Conservation (phyloP, 164 flowering plant species). For the Chloranthus sessilifolius region DNA sequence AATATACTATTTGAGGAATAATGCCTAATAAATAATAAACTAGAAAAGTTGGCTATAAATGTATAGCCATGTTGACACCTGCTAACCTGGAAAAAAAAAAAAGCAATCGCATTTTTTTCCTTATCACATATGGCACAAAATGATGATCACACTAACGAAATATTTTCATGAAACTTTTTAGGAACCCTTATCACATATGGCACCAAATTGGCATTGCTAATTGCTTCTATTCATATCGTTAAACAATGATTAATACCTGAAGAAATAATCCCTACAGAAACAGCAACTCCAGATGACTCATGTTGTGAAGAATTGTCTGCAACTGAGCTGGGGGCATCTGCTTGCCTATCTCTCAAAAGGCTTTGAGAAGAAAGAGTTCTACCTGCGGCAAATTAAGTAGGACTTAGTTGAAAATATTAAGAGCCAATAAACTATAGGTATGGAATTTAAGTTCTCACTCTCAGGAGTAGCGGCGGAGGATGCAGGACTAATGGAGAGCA, state of each 20-base stretch:
- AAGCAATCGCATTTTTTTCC: too few species aligned
- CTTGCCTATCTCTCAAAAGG: slow-evolving; percentile 21
- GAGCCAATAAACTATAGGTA: slow-evolving; percentile 1
- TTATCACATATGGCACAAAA: too few species aligned
- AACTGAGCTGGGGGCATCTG: slow-evolving; percentile 21
- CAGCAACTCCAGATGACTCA: slow-evolving; percentile 46
- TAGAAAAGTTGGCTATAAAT: too few species aligned
- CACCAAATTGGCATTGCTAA: too few species aligned
- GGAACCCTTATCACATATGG: too few species aligned
- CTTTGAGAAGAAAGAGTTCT: slow-evolving; percentile 24
- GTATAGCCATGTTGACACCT: too few species aligned
- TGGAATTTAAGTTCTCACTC: slow-evolving; percentile 23
- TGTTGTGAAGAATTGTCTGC: slow-evolving; percentile 26
- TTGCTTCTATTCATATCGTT: too few species aligned
- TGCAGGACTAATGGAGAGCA: slow-evolving; percentile 18
- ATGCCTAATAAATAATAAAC: too few species aligned
- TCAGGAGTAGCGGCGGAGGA: slow-evolving; percentile 31
- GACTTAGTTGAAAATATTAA: slow-evolving; percentile 2
- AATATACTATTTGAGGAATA: too few species aligned
- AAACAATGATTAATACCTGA: slow-evolving; percentile 35
- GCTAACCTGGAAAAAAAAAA: too few species aligned
- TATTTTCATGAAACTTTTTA: too few species aligned
- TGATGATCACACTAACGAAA: too few species aligned
- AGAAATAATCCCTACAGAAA: slow-evolving; percentile 33
- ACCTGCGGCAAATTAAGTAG: slow-evolving; percentile 23